phyloP scores from a whole-genome alignment of 257 asterid species.

The Przewalskia tangutica region DNA sequence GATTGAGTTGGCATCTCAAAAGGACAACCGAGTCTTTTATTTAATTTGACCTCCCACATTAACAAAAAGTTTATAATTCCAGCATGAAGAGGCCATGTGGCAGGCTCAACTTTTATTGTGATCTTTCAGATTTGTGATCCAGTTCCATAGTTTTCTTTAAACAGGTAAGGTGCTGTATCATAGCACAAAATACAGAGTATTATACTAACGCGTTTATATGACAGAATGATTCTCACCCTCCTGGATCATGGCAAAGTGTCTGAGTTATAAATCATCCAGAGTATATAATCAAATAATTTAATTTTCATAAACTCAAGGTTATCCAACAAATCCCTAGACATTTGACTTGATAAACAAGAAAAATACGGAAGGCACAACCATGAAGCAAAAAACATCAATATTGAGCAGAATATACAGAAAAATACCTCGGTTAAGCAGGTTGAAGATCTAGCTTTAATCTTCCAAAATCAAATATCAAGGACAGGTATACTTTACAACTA shows the following conservation, averaged over 20 bases:
- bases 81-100: background rate
- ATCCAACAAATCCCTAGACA: background rate
- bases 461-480: conserved; percentile 1
- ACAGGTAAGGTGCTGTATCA: background rate
- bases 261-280: background rate
- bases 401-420: background rate
- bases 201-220: background rate
- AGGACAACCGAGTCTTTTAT: background rate
- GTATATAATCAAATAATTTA: background rate
- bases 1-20: background rate
- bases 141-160: background rate
- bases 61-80: background rate
- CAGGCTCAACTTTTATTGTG: background rate
- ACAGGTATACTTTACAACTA: background rate
- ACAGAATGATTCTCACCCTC: background rate
- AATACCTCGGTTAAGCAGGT: background rate
- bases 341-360: background rate
- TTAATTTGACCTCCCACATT: background rate
- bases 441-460: background rate
- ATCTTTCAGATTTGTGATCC: background rate
- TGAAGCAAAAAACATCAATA: background rate
- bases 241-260: background rate
- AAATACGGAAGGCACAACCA: background rate
- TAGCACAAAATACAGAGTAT: background rate
- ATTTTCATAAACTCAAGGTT: background rate